Conservation (phyloP, 1,139 yeast genomes). For the Protomyces lactucae-debilis region DNA sequence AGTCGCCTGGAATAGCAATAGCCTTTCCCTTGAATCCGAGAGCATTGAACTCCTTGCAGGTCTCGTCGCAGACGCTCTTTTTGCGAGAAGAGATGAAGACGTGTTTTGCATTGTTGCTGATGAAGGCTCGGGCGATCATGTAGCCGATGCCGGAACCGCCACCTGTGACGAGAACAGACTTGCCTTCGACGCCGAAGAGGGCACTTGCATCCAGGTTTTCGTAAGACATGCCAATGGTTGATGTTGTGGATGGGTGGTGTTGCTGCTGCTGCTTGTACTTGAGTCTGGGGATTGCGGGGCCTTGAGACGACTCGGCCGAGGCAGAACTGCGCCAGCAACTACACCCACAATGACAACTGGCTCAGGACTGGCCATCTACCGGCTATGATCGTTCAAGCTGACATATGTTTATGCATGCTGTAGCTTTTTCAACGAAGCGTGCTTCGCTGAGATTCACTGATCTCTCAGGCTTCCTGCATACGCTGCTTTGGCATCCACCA, state of each 20-base stretch:
- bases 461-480: no score
- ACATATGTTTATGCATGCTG: no score
- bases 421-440: no score
- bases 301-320: no score
- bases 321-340: no score
- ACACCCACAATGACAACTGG: no score
- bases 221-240: background rate
- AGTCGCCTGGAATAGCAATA: conserved; percentile 57
- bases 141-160: conserved; percentile 45
- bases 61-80: conserved; percentile 57
- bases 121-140: conserved; percentile 22
- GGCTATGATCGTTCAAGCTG: no score
- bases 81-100: conserved; percentile 62
- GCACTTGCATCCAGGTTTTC: conserved; percentile 9
- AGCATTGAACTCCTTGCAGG: conserved; percentile 51
- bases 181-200: conserved; percentile 49
- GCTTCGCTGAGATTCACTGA: no score
- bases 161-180: conserved; percentile 70
- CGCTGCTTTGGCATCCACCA: no score
- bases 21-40: conserved; percentile 47
- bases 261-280: no score
- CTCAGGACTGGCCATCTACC: no score
- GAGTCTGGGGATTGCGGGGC: no score
- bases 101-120: conserved; percentile 13
- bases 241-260: background rate